Percentiles rank a stretch among this genome's conserved stretches.
These are phyloP conservation scores for Rhizopogon vesiculosus DNA, from an alignment of 768 basidiomycete species.

Conservation along the genomic window DNA sequence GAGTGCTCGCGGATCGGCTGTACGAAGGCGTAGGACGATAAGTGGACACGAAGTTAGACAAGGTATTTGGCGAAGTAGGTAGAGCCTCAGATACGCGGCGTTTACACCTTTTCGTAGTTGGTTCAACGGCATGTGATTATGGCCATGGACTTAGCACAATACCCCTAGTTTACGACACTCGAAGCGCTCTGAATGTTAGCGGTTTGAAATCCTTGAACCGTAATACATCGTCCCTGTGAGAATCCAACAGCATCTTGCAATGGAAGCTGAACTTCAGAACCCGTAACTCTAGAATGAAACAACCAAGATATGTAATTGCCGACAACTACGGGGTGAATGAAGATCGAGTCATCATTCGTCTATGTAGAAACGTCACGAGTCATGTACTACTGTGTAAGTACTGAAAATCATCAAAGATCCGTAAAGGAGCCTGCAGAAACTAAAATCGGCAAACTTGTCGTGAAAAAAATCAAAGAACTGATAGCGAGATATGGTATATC, in stretches of 20 bases:
- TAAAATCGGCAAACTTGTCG: slow-evolving; percentile 21
- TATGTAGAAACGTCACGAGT: slow-evolving; percentile 1
- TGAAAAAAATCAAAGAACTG: background rate
- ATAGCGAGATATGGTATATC: background rate
- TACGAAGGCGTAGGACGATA: background rate
- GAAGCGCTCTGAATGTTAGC: background rate
- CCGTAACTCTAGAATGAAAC: background rate
- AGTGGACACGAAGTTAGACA: background rate
- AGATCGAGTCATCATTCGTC: slow-evolving; percentile 19
- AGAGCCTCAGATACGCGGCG: background rate
- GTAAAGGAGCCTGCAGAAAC: slow-evolving; percentile 22
- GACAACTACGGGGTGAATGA: background rate
- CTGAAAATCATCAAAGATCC: slow-evolving; percentile 14
- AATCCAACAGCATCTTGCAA: too few species aligned
- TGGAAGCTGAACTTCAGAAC: background rate
- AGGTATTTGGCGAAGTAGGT: background rate
- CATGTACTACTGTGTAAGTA: background rate
- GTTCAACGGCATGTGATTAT: background rate
- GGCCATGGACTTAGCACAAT: background rate
- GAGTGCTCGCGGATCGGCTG: background rate
- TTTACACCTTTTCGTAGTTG: background rate
- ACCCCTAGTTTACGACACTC: background rate
- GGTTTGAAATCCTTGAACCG: background rate
- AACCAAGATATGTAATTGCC: background rate
- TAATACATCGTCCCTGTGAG: too few species aligned